Conservation (phyloP, 148 eudicot species). For the Pharnaceum exiguum region DNA sequence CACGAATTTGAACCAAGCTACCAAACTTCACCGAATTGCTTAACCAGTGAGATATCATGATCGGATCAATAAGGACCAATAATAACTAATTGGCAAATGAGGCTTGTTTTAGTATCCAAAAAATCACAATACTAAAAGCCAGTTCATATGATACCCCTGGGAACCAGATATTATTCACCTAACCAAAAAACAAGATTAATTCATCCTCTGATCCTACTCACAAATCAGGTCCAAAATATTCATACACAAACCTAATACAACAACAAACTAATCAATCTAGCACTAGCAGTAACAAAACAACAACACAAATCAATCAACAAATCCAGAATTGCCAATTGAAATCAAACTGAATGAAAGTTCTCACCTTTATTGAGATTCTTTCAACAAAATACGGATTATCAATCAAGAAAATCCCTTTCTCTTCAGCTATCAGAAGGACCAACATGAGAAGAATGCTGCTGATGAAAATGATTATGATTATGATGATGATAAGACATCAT, state of each 20-base stretch:
- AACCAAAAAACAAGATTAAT: background rate
- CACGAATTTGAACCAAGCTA: background rate
- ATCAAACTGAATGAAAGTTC: background rate
- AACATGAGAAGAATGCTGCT: conserved; percentile 11
- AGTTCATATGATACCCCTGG: background rate
- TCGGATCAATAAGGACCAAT: background rate
- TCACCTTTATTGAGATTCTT: background rate
- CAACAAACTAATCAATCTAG: too few species aligned
- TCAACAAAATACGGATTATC: too few species aligned
- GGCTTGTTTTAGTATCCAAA: too few species aligned
- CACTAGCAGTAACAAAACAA: too few species aligned
- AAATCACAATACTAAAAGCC: background rate
- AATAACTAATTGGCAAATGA: background rate
- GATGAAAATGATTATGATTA: too few species aligned
- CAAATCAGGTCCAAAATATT: too few species aligned
- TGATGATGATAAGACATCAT: conserved; percentile 5
- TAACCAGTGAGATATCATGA: background rate
- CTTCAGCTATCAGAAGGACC: conserved; percentile 10
- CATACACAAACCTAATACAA: too few species aligned
- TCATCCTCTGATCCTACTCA: too few species aligned
- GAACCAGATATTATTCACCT: background rate
- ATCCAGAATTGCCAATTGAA: too few species aligned
- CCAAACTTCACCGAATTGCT: background rate
- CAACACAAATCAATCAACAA: too few species aligned
- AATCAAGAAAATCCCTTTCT: background rate